Evolutionary conservation across 1,139 yeast species (phyloP).

Genomic region (Saccharomycopsis phalli): DNA sequence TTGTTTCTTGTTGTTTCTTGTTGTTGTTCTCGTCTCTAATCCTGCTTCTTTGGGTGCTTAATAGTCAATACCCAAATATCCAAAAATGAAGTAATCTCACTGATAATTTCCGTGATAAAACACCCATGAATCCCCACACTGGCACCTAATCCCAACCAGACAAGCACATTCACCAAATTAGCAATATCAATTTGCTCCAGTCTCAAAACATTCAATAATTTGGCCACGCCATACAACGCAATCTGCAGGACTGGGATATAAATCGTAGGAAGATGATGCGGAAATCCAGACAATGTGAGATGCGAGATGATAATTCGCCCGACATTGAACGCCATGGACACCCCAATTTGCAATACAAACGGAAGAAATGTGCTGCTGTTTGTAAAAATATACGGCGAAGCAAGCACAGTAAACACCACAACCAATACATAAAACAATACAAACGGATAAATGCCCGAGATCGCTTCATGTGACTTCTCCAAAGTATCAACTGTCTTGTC

Average conservation of each 20-base stretch:
- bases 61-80: slow-evolving; percentile 83
- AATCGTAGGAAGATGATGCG: slow-evolving; percentile 62
- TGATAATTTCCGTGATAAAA: slow-evolving; percentile 74
- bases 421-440: slow-evolving; percentile 52
- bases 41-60: slow-evolving; percentile 56
- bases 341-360: slow-evolving; percentile 59
- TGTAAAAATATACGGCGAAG: slow-evolving; percentile 43
- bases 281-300: slow-evolving; percentile 72
- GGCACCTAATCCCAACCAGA: slow-evolving; percentile 71
- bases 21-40: too few species aligned
- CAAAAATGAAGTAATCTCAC: slow-evolving; percentile 71
- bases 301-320: slow-evolving; percentile 89
- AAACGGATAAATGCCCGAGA: slow-evolving; percentile 64
- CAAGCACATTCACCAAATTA: slow-evolving; percentile 31
- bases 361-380: slow-evolving; percentile 42
- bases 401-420: slow-evolving; percentile 36
- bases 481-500: slow-evolving; percentile 26
- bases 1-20: too few species aligned
- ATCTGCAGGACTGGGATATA: slow-evolving; percentile 56
- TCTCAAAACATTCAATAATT: slow-evolving; percentile 20
- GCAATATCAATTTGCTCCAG: slow-evolving; percentile 21
- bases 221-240: slow-evolving; percentile 34
- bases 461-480: slow-evolving; percentile 37
- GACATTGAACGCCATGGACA: slow-evolving; percentile 71
- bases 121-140: slow-evolving; percentile 69